A percentile compares a stretch with the other conserved stretches of the same genome.
Evolutionary conservation across 352 stramenopile genomes (phyloP).

Genomic region (Bremia lactucae): DNA sequence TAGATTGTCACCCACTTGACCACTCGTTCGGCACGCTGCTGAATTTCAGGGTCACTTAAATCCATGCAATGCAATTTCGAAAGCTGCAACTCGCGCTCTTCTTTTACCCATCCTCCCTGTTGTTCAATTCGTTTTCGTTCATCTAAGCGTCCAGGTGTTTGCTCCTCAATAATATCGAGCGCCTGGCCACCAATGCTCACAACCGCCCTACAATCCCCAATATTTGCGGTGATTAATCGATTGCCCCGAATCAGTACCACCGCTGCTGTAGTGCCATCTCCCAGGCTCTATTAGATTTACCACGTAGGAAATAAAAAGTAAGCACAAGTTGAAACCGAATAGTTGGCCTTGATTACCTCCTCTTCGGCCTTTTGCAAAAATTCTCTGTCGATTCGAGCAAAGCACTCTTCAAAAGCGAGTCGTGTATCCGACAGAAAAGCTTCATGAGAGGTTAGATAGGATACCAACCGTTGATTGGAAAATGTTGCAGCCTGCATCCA

Average conservation of each 20-base stretch:
- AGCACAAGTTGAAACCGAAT: background rate
- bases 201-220: conserved; percentile 81
- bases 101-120: conserved; percentile 68
- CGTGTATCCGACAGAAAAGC: conserved; percentile 47
- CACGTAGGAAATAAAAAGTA: no score
- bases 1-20: conserved; percentile 83
- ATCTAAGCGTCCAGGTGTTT: conserved; percentile 64
- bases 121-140: conserved; percentile 65
- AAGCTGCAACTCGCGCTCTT: conserved; percentile 80
- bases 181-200: conserved; percentile 70
- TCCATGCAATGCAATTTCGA: conserved; percentile 85
- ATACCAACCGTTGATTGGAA: conserved; percentile 53
- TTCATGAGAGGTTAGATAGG: conserved; percentile 65
- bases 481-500: conserved; percentile 54
- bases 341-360: conserved; percentile 25
- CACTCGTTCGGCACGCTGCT: conserved; percentile 68
- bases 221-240: conserved; percentile 74
- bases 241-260: conserved; percentile 79
- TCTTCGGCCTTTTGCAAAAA: conserved; percentile 53
- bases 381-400: conserved; percentile 64
- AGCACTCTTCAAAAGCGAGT: conserved; percentile 61
- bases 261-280: conserved; percentile 63
- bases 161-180: conserved; percentile 82
- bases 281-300: conserved; percentile 29
- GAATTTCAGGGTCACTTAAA: conserved; percentile 75